Conservation (phyloP, 768 basidiomycete genomes). For the Nidularia sp. region DNA sequence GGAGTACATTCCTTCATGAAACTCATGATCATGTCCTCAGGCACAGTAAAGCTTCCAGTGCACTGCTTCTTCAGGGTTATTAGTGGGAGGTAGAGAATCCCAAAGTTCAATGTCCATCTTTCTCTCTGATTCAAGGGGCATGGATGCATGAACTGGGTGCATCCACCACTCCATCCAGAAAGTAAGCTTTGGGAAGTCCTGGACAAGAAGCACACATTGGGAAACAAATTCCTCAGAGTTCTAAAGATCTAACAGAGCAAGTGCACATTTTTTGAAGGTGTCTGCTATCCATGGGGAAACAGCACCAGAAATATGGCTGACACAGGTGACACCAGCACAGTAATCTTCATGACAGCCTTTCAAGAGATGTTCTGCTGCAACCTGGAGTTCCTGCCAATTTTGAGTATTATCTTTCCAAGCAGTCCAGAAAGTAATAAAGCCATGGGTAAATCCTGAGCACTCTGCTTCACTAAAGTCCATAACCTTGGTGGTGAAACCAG, state of each 20-base stretch:
- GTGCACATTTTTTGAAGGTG: conserved; percentile 12
- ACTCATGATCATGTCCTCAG: conserved; percentile 2
- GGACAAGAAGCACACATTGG: conserved; percentile 4
- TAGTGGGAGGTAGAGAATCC: conserved; percentile 3
- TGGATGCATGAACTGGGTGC: conserved; percentile 16
- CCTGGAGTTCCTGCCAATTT: conserved; percentile 7
- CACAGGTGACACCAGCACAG: conserved; percentile 17
- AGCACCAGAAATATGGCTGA: conserved; percentile 15
- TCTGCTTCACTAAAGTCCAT: conserved; percentile 32
- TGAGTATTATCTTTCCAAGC: conserved; percentile 4
- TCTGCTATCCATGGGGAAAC: conserved; percentile 10
- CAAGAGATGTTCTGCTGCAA: conserved; percentile 8
- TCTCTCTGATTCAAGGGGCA: conserved; percentile 16
- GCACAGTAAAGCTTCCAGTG: conserved; percentile 7
- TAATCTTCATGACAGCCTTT: conserved; percentile 28
- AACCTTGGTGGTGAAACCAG: conserved; percentile 12
- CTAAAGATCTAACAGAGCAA: conserved; percentile 5
- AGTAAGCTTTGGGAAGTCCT: conserved; percentile 13
- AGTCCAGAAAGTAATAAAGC: conserved; percentile 18
- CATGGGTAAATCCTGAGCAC: conserved; percentile 19
- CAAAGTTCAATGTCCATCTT: conserved; percentile 8
- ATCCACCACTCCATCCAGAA: conserved; percentile 31
- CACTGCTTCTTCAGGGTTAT: conserved; percentile 6
- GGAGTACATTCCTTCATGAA: conserved; percentile 15
- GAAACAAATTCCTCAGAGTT: conserved; percentile 7